These are phyloP conservation scores for Trametes gibbosa DNA, from an alignment of 768 basidiomycete species.

Conservation along the genomic window DNA sequence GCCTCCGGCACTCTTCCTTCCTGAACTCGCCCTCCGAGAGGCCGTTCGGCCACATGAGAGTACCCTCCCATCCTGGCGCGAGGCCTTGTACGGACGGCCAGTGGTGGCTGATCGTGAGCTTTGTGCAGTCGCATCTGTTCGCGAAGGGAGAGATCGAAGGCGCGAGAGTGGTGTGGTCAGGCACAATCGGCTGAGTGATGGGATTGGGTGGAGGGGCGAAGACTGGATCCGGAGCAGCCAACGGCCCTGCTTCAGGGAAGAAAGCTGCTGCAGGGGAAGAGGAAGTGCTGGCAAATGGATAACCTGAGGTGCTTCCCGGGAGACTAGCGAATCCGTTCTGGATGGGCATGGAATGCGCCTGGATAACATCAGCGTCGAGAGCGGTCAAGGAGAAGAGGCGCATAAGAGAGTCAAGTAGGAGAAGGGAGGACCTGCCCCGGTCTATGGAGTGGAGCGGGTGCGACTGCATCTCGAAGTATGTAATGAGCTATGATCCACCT, in stretches of 20 bases:
- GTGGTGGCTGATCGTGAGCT: conserved; percentile 48
- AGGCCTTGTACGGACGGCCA: conserved; percentile 51
- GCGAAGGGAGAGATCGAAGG: background rate
- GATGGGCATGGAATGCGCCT: conserved; percentile 31
- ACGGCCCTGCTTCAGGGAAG: background rate
- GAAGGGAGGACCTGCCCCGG: conserved; percentile 53
- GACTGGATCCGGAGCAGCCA: background rate
- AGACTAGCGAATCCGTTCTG: background rate
- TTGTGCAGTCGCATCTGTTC: conserved; percentile 6
- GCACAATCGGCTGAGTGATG: background rate
- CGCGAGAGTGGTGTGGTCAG: background rate
- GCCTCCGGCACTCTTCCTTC: conserved; percentile 67
- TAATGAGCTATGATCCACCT: conserved; percentile 47
- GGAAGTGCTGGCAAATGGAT: background rate
- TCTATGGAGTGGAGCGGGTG: conserved; percentile 57
- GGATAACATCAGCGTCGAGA: conserved; percentile 57
- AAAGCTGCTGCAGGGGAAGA: background rate
- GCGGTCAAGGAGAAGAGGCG: conserved; percentile 53
- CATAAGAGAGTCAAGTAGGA: conserved; percentile 66
- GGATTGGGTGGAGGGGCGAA: background rate
- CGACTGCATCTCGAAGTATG: conserved; percentile 69
- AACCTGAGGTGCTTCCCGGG: background rate
- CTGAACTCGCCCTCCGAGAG: conserved; percentile 52
- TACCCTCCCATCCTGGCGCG: conserved; percentile 59
- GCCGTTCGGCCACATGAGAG: conserved; percentile 58